Evolutionary conservation across 106 monocot genomes (phyloP), one percentile per base, ranked within the genome.

Genomic region (Alisma plantagoaquatica): DNA sequence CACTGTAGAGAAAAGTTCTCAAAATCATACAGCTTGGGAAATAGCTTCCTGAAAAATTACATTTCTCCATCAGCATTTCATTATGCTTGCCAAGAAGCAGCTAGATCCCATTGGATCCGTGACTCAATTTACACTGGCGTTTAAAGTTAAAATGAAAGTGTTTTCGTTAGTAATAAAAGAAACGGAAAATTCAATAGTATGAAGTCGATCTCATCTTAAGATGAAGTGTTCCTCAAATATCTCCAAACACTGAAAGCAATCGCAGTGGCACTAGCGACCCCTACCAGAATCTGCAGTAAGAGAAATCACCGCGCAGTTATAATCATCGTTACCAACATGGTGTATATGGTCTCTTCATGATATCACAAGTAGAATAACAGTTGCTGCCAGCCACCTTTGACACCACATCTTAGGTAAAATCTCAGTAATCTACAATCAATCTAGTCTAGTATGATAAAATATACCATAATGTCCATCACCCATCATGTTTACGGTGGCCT

Each of bases 211-310:
- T n/a, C n/a, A n/a, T n/a, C n/a, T n/a, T 38, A 38, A 6, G 35
- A 38, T 38, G 9, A 7, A 7, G 35, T 38, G 14, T 16, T 43
- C 31, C 51, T 59, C 43, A 57, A 76, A 28, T 73, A 81, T 73
- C 75, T 91, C 91, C 80, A 81, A 20, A 92, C 38, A 61, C 70
- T 77, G 0, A 77, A 7, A 27, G 70, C 72, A 30, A 92, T 23
- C 55, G 81, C 70, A 19, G 73, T 46, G 27, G 73, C 78, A 28
- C 81, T 72, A 3, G 85, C 85, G 23, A 78, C 60, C 44, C 73
- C 77, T 31, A 58, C 70, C 72, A 92, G 62, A 73, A 85, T 76
- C 89, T 90, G 71, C 47, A 54, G 17, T 49, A 33, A 31, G 32
- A n/a, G 23, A 49, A 3, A 25, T 24, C 49, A 49, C 22, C 23